Evolutionary conservation across 345 rosid species (phyloP).

Genomic region (Moringa oleifera): DNA sequence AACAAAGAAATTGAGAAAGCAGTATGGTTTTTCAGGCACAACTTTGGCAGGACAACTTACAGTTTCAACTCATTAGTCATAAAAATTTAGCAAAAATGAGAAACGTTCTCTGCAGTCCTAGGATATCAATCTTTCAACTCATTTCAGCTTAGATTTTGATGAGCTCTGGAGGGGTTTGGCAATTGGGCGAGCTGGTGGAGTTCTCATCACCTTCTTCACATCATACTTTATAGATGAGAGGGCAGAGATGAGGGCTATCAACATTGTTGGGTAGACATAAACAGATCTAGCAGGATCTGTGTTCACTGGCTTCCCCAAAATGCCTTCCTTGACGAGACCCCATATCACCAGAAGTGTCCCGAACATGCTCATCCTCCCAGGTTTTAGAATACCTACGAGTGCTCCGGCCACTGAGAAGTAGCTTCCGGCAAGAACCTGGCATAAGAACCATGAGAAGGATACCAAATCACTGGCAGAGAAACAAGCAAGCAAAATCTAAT

Average conservation of each 20-base stretch:
- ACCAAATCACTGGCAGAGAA: background rate
- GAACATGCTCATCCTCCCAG: slow-evolving; percentile 95
- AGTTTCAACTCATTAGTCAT: too few species aligned
- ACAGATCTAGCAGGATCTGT: slow-evolving; percentile 63
- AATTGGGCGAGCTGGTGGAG: slow-evolving; percentile 56
- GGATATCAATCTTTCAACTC: slow-evolving; percentile 20
- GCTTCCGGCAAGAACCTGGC: slow-evolving; percentile 93
- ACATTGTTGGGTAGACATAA: slow-evolving; percentile 78
- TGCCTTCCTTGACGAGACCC: slow-evolving; percentile 96
- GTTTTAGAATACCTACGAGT: slow-evolving; percentile 67
- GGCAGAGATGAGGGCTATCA: slow-evolving; percentile 72
- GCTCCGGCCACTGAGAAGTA: slow-evolving; percentile 92
- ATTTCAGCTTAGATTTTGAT: slow-evolving; percentile 74
- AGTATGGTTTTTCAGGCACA: too few species aligned
- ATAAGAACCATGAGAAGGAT: background rate
- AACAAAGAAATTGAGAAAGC: too few species aligned
- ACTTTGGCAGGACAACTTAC: too few species aligned
- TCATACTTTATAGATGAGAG: slow-evolving; percentile 81
- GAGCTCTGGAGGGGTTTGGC: slow-evolving; percentile 78
- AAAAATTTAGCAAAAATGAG: background rate
- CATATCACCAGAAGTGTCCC: slow-evolving; percentile 76
- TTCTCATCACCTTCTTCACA: slow-evolving; percentile 60
- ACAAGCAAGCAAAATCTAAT: background rate
- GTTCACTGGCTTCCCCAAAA: slow-evolving; percentile 66
- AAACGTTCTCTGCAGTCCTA: background rate